phyloP scores from a whole-genome alignment of 2,329 filamentous ascomycete genomes.

The Leptographium lundbergii region DNA sequence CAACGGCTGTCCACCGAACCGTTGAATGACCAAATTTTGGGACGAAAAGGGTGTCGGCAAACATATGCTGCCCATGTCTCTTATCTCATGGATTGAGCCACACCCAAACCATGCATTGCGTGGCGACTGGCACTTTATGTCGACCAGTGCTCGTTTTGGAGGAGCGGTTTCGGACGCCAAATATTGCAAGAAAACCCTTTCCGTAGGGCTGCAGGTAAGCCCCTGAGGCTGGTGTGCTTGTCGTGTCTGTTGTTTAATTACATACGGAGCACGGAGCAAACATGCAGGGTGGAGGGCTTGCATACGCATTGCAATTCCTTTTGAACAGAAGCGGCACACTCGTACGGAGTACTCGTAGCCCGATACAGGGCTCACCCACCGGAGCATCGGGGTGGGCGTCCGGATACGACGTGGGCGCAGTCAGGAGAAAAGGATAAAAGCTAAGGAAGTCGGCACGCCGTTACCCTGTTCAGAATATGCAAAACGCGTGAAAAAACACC shows the following conservation, averaged over 20 bases:
- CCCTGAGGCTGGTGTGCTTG: no score
- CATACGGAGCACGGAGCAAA: no score
- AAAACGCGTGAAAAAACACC: not conserved
- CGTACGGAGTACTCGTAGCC: not conserved
- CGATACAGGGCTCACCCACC: not conserved
- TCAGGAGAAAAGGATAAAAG: not conserved
- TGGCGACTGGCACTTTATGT: not conserved
- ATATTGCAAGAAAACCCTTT: not conserved
- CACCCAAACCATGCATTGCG: not conserved
- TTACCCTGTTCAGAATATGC: not conserved
- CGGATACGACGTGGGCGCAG: not conserved
- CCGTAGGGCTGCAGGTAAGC: no score
- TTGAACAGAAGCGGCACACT: not conserved
- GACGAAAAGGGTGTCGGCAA: no score
- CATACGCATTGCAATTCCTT: not conserved
- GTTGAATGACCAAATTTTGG: no score
- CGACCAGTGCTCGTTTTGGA: no score
- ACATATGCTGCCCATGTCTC: no score
- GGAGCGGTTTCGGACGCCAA: no score
- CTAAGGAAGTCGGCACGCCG: not conserved
- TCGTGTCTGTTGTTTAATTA: no score
- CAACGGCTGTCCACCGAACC: no score
- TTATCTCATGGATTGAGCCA: no score
- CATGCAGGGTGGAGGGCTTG: no score
- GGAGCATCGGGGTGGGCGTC: not conserved